Evolutionary conservation across 768 basidiomycete genomes (phyloP).

Genomic region (Lanmaoa rubissima): DNA sequence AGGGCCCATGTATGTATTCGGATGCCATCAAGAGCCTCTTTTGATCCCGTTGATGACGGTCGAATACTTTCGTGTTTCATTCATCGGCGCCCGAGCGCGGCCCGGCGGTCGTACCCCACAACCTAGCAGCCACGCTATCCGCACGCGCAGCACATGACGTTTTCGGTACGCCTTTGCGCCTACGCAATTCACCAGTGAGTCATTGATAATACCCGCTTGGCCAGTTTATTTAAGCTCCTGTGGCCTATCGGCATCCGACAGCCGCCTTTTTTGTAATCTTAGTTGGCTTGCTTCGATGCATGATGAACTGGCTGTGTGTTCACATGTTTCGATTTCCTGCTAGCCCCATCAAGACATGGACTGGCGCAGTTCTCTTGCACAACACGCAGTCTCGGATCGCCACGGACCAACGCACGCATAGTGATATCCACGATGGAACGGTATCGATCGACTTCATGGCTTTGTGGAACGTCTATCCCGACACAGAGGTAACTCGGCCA

Average conservation of each 20-base stretch:
- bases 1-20: background rate
- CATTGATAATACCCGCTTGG: background rate
- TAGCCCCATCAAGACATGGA: conserved; percentile 1
- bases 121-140: background rate
- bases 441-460: background rate
- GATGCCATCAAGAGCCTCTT: background rate
- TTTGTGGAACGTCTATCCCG: background rate
- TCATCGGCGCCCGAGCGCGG: background rate
- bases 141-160: background rate
- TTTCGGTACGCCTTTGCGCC: background rate
- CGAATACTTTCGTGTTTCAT: background rate
- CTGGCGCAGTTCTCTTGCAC: background rate
- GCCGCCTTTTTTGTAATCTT: background rate
- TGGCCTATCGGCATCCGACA: background rate
- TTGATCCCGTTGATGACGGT: conserved; percentile 5
- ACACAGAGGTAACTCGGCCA: background rate
- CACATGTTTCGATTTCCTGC: background rate
- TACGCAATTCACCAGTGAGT: background rate
- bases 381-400: no score
- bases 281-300: background rate
- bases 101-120: no score
- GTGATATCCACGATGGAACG: background rate
- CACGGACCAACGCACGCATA: background rate
- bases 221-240: background rate
- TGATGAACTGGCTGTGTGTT: background rate